phyloP scores from a whole-genome alignment of 179 eudicot genomes.

The Silene coronaria region DNA sequence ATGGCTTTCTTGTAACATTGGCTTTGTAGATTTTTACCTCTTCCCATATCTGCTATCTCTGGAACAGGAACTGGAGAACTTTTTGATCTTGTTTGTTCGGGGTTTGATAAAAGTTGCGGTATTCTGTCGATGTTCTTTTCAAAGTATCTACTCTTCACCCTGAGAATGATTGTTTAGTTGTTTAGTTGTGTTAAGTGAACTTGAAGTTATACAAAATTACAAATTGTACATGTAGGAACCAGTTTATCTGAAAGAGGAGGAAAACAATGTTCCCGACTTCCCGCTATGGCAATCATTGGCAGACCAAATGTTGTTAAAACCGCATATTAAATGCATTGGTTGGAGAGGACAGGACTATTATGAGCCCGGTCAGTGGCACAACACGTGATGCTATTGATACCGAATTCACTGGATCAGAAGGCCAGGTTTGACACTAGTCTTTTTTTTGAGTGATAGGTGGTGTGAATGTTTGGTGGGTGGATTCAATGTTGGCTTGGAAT shows the following conservation, averaged over 20 bases:
- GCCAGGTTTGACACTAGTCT: conserved; percentile 56
- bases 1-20: background rate
- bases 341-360: conserved; percentile 95
- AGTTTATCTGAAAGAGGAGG: conserved; percentile 43
- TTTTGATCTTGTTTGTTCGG: conserved; percentile 82
- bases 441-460: background rate
- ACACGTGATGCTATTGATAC: conserved; percentile 99
- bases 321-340: conserved; percentile 91
- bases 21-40: conserved; percentile 50
- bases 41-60: conserved; percentile 85
- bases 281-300: conserved; percentile 86
- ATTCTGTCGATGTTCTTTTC: conserved; percentile 16
- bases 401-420: conserved; percentile 80
- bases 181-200: background rate
- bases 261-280: conserved; percentile 64
- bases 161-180: background rate
- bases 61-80: conserved; percentile 99
- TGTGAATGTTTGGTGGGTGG: background rate
- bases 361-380: conserved; percentile 96
- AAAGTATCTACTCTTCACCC: background rate
- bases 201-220: conserved; percentile 9
- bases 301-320: conserved; percentile 98
- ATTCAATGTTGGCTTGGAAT: background rate
- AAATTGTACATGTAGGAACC: conserved; percentile 45
- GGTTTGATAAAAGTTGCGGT: conserved; percentile 63